A percentile compares a stretch with the other conserved stretches of the same genome.
Evolutionary conservation across 306 rosid species (phyloP).

Genomic region (Cicer pinnatifidum): DNA sequence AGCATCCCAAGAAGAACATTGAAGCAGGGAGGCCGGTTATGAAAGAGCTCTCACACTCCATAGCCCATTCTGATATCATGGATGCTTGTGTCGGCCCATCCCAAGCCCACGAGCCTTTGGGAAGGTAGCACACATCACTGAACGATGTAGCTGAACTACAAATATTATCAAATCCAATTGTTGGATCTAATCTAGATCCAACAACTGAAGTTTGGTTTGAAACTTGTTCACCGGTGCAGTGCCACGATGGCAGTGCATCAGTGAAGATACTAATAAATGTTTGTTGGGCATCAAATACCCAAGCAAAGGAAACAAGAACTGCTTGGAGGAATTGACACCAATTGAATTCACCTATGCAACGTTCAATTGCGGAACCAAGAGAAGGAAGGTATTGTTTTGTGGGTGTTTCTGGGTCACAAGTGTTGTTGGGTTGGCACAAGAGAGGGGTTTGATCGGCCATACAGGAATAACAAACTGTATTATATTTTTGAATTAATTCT

Average conservation of each 20-base stretch:
- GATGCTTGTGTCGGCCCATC: constrained; percentile 51
- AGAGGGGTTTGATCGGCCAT: constrained; percentile 14
- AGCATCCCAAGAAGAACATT: constrained; percentile 62
- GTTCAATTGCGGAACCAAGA: constrained; percentile 57
- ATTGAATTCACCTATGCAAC: constrained; percentile 51
- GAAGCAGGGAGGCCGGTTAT: constrained; percentile 63
- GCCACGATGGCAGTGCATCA: constrained; percentile 60
- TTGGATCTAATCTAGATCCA: background rate
- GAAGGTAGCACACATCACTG: constrained; percentile 47
- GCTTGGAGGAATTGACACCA: constrained; percentile 63
- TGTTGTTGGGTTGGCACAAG: constrained; percentile 4
- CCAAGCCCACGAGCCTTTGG: constrained; percentile 57
- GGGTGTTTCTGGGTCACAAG: constrained; percentile 28
- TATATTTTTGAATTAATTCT: background rate
- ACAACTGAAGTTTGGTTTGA: background rate
- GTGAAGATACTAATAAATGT: constrained; percentile 66
- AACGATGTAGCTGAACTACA: constrained; percentile 24
- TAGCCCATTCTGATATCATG: constrained; percentile 58
- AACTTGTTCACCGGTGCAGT: constrained; percentile 41
- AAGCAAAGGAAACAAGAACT: constrained; percentile 53
- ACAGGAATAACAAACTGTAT: background rate
- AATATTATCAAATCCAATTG: background rate
- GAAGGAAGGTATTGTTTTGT: constrained; percentile 48
- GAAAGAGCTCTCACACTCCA: constrained; percentile 46
- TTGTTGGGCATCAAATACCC: constrained; percentile 71